Conservation (phyloP, 176 grass and related monocot species). For the Tuctoria greenei region DNA sequence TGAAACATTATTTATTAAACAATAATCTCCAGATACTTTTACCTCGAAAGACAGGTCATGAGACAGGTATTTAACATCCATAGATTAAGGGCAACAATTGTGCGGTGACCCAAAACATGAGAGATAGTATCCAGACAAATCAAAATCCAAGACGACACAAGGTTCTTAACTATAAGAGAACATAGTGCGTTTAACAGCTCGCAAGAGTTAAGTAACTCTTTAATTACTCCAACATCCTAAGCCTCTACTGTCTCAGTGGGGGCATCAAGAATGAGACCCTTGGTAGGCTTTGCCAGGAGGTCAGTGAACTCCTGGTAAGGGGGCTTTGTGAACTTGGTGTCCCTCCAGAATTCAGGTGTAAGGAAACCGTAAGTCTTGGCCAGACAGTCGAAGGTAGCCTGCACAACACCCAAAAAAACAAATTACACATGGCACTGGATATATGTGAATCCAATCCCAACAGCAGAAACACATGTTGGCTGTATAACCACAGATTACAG, state of each 20-base stretch:
- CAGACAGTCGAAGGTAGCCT: slow-evolving; percentile 87
- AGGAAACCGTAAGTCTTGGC: slow-evolving; percentile 90
- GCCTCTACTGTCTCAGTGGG: slow-evolving; percentile 59
- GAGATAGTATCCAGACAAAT: slow-evolving; percentile 12
- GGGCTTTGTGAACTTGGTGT: slow-evolving; percentile 56
- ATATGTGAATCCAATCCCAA: neutral
- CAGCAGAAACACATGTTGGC: too few species aligned
- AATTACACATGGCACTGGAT: neutral
- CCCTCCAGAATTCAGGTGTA: slow-evolving; percentile 78
- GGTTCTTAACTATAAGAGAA: slow-evolving; percentile 38
- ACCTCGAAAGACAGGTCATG: neutral
- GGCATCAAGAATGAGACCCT: slow-evolving; percentile 51
- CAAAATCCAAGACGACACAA: slow-evolving; percentile 25
- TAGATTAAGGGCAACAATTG: slow-evolving; percentile 28
- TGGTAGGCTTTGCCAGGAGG: slow-evolving; percentile 60
- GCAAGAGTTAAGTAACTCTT: slow-evolving; percentile 8
- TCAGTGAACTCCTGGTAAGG: slow-evolving; percentile 78
- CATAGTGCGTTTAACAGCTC: slow-evolving; percentile 29
- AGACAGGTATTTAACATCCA: slow-evolving; percentile 38
- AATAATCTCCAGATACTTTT: neutral
- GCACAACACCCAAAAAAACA: neutral
- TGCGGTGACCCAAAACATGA: slow-evolving; percentile 52
- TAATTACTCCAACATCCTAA: slow-evolving; percentile 35
- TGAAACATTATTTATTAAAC: neutral
- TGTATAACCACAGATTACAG: too few species aligned